Percentiles rank a stretch among this genome's conserved stretches.
phyloP scores from a whole-genome alignment of 2,329 filamentous ascomycete genomes.

The Lasiodiplodia theobromae region DNA sequence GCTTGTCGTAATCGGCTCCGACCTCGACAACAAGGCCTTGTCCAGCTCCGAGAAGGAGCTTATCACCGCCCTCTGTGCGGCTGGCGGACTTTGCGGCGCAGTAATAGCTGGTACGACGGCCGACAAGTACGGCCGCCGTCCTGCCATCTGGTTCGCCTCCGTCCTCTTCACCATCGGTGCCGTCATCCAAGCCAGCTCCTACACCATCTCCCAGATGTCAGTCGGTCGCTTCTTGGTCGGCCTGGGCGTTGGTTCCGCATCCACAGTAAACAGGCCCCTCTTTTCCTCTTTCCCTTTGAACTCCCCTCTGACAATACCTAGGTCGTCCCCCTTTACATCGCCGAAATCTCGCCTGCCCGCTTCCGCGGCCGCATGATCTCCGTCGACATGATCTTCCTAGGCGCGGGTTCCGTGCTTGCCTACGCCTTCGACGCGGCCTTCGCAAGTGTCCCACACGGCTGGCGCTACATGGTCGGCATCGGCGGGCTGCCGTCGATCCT shows the following conservation, averaged over 20 bases:
- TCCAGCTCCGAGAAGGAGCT: constrained; percentile 43
- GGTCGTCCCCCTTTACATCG: constrained; percentile 40
- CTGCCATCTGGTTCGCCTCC: constrained; percentile 37
- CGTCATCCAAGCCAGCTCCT: constrained; percentile 40
- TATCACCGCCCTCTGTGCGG: constrained; percentile 48
- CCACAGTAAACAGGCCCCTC: constrained; percentile 43
- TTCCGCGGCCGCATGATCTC: constrained; percentile 49
- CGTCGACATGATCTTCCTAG: constrained; percentile 48
- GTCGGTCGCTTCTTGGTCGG: constrained; percentile 41
- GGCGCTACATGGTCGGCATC: constrained; percentile 45
- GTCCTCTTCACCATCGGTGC: constrained; percentile 39
- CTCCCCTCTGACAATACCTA: constrained; percentile 24
- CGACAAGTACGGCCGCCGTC: constrained; percentile 43
- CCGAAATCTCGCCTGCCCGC: constrained; percentile 37
- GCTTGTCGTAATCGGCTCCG: constrained; percentile 43
- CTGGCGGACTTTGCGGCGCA: constrained; percentile 47
- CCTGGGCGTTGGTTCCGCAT: constrained; percentile 41
- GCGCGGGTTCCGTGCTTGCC: constrained; percentile 42
- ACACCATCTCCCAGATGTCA: constrained; percentile 38
- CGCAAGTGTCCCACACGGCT: constrained; percentile 44
- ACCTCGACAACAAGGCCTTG: constrained; percentile 6
- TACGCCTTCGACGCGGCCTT: constrained; percentile 45
- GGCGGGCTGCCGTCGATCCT: constrained; percentile 47
- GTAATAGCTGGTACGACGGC: constrained; percentile 46
- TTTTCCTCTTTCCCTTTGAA: constrained; percentile 36